Conservation (phyloP, 2,329 filamentous ascomycete genomes). For the Xylaria sp. region DNA sequence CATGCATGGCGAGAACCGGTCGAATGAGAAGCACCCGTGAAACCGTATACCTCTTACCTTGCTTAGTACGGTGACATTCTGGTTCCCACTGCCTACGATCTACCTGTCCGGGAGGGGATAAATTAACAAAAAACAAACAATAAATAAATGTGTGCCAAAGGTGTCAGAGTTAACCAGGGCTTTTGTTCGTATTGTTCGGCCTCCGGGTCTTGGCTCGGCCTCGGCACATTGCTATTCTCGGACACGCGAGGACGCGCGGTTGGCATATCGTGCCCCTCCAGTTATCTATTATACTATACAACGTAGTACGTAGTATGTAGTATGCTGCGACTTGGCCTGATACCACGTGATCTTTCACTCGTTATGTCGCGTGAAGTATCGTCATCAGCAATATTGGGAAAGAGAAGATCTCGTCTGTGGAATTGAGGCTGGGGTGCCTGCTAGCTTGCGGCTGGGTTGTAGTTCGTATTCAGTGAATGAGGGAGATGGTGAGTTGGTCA, state of each 20-base stretch:
- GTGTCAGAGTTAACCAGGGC: no score
- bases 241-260: conserved; percentile 11
- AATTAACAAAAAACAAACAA: no score
- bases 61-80: no score
- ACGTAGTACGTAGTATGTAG: no score
- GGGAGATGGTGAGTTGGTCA: background rate
- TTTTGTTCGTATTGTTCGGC: conserved; percentile 3
- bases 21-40: background rate
- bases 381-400: background rate
- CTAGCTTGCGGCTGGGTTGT: background rate
- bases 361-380: conserved; percentile 4
- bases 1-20: background rate
- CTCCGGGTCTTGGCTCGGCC: conserved; percentile 7
- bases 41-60: no score
- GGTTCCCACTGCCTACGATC: background rate
- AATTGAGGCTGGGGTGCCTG: background rate
- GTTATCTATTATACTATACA: no score
- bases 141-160: no score
- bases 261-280: background rate
- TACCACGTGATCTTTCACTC: conserved; percentile 15
- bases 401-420: background rate
- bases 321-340: background rate
- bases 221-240: conserved; percentile 12
- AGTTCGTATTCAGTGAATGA: background rate
- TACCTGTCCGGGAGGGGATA: background rate